Evolutionary conservation across 1,284 basidiomycete genomes (phyloP).

Genomic region (Vanrija sp.): DNA sequence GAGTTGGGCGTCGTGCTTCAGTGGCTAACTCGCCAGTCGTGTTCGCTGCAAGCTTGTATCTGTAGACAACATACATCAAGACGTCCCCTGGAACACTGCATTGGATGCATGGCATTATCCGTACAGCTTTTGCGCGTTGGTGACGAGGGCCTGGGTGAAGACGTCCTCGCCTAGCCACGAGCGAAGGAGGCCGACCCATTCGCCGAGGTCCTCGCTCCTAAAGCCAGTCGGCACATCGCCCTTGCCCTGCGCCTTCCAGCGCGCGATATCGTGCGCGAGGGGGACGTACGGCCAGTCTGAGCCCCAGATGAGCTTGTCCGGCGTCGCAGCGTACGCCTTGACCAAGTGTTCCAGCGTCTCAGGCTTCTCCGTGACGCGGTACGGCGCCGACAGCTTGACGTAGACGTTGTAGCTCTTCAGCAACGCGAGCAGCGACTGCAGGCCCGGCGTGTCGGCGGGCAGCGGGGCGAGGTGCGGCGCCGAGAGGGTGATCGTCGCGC

Average conservation of each 20-base stretch:
- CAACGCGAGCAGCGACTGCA: conserved; percentile 1
- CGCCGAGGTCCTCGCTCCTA: conserved; percentile 3
- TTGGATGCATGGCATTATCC: neutral
- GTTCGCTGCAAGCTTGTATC: conserved; percentile 80
- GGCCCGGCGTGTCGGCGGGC: neutral
- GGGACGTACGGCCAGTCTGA: conserved; percentile 12
- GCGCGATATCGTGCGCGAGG: neutral
- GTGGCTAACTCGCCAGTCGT: conserved; percentile 57
- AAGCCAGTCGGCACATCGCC: neutral
- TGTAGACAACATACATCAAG: conserved; percentile 49
- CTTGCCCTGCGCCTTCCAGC: neutral
- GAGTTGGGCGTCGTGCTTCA: conserved; percentile 41
- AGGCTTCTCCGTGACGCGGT: conserved; percentile 4
- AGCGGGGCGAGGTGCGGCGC: conserved; percentile 1
- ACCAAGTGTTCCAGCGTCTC: conserved; percentile 6
- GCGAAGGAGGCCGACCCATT: conserved; percentile 1
- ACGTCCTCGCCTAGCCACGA: conserved; percentile 6
- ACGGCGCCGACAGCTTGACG: conserved; percentile 8
- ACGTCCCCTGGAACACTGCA: too few species aligned
- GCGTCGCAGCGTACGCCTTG: neutral
- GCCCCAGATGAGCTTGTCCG: conserved; percentile 3
- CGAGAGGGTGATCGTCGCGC: too few species aligned
- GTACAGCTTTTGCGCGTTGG: conserved; percentile 5
- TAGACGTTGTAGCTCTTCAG: neutral
- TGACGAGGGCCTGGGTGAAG: conserved; percentile 4